These are phyloP conservation scores for Tulasnella sp. DNA, from an alignment of 768 basidiomycete genomes.

Conservation along the genomic window DNA sequence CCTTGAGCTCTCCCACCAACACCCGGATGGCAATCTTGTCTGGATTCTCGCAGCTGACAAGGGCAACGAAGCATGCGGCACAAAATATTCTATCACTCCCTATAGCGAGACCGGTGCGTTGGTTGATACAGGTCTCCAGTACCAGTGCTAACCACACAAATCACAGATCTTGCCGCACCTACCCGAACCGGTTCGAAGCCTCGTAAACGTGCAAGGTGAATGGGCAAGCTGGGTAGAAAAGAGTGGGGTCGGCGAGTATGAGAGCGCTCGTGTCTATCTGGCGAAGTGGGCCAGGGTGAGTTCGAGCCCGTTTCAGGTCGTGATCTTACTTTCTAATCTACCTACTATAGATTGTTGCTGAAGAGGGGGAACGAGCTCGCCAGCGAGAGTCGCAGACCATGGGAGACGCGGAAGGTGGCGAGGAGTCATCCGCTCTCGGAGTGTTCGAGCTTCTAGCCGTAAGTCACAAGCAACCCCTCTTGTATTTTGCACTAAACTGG, in stretches of 20 bases:
- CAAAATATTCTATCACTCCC: slow-evolving; percentile 94
- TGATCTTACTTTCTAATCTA: not conserved
- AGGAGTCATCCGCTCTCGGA: slow-evolving; percentile 63
- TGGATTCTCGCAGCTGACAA: slow-evolving; percentile 87
- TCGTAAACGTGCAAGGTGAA: slow-evolving; percentile 83
- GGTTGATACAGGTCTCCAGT: not conserved
- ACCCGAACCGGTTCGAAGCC: slow-evolving; percentile 81
- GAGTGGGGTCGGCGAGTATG: slow-evolving; percentile 89
- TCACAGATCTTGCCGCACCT: slow-evolving; percentile 72
- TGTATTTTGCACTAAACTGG: slow-evolving; percentile 20
- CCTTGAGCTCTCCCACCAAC: slow-evolving; percentile 38
- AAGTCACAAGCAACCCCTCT: slow-evolving; percentile 20
- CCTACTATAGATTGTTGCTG: slow-evolving; percentile 56
- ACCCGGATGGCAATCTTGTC: slow-evolving; percentile 76
- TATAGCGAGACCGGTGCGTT: slow-evolving; percentile 60
- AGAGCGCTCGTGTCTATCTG: slow-evolving; percentile 89
- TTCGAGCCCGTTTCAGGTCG: not conserved
- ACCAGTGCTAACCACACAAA: not conserved
- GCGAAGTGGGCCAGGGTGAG: slow-evolving; percentile 78
- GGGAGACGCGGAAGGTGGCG: slow-evolving; percentile 34
- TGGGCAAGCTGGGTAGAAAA: slow-evolving; percentile 86
- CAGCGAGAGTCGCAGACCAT: slow-evolving; percentile 63
- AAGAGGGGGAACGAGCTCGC: slow-evolving; percentile 89
- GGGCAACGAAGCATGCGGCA: slow-evolving; percentile 83
- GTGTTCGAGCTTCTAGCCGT: slow-evolving; percentile 62